Evolutionary conservation across 768 basidiomycete species (phyloP).

Genomic region (Boletus subcaerulescens): DNA sequence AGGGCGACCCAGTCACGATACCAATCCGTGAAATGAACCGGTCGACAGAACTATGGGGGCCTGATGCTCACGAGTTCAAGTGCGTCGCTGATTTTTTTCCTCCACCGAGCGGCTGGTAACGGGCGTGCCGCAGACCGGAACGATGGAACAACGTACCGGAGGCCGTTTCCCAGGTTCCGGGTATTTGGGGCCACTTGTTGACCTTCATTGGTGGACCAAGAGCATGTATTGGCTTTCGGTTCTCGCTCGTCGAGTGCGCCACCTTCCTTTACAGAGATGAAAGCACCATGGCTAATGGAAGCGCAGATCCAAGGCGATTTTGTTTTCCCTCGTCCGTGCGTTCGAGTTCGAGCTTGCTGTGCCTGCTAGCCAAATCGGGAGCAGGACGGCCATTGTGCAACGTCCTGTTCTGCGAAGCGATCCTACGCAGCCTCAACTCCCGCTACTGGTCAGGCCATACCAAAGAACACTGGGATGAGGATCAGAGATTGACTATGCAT

Average conservation of each 20-base stretch:
- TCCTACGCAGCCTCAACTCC: conserved; percentile 41
- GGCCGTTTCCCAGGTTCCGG: conserved; percentile 45
- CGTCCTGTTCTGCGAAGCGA: conserved; percentile 44
- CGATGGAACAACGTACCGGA: conserved; percentile 54
- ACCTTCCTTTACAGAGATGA: background rate
- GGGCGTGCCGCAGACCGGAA: conserved; percentile 47
- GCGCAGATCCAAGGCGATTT: conserved; percentile 38
- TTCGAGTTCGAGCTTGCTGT: conserved; percentile 55
- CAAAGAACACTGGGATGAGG: background rate
- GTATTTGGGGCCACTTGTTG: conserved; percentile 57
- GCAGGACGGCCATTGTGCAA: conserved; percentile 34
- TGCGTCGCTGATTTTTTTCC: conserved; percentile 19
- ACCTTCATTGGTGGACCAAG: conserved; percentile 64
- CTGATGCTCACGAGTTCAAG: conserved; percentile 62
- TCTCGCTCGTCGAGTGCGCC: conserved; percentile 57
- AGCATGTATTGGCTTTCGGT: conserved; percentile 66
- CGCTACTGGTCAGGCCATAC: conserved; percentile 29
- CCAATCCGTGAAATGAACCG: conserved; percentile 55
- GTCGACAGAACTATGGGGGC: conserved; percentile 55
- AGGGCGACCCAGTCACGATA: conserved; percentile 47
- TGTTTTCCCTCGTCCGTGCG: conserved; percentile 49
- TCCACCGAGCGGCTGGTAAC: background rate
- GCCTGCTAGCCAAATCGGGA: conserved; percentile 39
- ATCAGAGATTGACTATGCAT: background rate
- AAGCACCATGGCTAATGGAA: background rate